phyloP scores from a whole-genome alignment of 129 eudicot genomes.

The Escallonia herrerae region DNA sequence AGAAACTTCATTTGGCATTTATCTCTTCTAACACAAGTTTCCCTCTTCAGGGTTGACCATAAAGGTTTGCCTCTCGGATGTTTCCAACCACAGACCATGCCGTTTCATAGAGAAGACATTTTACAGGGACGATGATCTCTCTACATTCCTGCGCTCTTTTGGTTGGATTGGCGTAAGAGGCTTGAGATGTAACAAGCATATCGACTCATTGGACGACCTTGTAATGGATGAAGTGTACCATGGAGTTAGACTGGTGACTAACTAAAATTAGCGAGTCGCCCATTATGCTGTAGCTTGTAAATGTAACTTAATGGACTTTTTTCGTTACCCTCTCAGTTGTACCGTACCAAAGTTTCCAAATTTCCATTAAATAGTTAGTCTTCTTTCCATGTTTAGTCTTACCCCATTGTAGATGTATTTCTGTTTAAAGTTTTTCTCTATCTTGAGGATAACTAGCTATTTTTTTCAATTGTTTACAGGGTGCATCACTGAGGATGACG shows the following conservation, averaged over 20 bases:
- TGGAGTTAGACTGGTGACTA: background rate
- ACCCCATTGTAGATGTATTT: too few species aligned
- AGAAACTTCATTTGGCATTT: too few species aligned
- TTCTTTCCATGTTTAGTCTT: too few species aligned
- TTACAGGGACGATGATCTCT: background rate
- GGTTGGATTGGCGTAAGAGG: conserved; percentile 6
- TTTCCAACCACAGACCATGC: background rate
- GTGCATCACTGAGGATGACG: too few species aligned
- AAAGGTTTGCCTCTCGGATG: background rate
- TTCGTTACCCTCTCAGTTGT: too few species aligned
- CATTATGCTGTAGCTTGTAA: background rate
- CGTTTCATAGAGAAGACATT: background rate
- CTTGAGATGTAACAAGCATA: background rate
- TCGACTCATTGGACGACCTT: background rate
- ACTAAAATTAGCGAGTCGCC: background rate
- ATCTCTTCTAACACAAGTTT: background rate
- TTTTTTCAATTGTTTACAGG: too few species aligned
- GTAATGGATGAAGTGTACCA: conserved; percentile 2
- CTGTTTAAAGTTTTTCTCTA: too few species aligned
- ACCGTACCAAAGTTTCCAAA: too few species aligned
- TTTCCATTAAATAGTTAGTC: too few species aligned
- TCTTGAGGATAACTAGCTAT: too few species aligned
- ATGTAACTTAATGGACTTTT: too few species aligned
- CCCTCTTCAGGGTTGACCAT: background rate
- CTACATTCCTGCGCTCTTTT: background rate